Conservation (phyloP, 2,329 filamentous ascomycete species). For the Sporothrix luriei region DNA sequence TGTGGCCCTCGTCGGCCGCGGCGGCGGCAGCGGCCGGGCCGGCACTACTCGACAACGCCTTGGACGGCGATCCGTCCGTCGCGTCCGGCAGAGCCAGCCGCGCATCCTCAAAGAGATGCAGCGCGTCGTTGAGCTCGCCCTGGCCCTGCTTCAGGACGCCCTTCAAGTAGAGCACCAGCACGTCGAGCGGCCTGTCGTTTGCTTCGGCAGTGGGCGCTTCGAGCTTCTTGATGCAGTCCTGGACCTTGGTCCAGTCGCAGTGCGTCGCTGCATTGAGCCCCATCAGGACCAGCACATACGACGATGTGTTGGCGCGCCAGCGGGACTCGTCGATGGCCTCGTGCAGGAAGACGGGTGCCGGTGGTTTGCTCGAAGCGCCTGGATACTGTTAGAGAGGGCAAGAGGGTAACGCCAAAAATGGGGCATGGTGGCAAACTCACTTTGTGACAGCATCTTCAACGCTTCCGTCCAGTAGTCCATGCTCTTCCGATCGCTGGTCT, state of each 20-base stretch:
- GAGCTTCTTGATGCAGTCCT: slow-evolving; percentile 58
- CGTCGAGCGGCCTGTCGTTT: slow-evolving; percentile 51
- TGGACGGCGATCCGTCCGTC: slow-evolving; percentile 39
- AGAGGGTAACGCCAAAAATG: neutral
- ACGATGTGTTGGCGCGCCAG: slow-evolving; percentile 67
- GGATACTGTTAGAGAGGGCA: neutral
- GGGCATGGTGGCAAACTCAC: slow-evolving; percentile 38
- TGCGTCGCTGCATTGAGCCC: slow-evolving; percentile 70
- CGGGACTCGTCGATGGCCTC: slow-evolving; percentile 60
- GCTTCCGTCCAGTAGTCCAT: slow-evolving; percentile 49
- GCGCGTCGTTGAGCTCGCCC: slow-evolving; percentile 70
- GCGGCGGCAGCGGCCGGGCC: slow-evolving; percentile 38
- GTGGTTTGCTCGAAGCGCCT: slow-evolving; percentile 38
- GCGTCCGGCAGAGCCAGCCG: slow-evolving; percentile 55
- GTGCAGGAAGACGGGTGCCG: slow-evolving; percentile 54
- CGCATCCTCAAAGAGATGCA: slow-evolving; percentile 65
- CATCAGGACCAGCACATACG: slow-evolving; percentile 71
- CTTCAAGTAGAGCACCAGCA: slow-evolving; percentile 69
- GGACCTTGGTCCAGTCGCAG: slow-evolving; percentile 69
- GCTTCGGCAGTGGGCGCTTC: slow-evolving; percentile 48
- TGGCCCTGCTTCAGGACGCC: slow-evolving; percentile 77
- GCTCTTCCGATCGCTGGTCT: slow-evolving; percentile 44
- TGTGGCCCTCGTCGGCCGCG: slow-evolving; percentile 44
- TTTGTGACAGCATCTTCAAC: slow-evolving; percentile 42
- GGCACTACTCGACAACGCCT: slow-evolving; percentile 36